phyloP scores from a whole-genome alignment of 495 filamentous ascomycete genomes.

The Xylaria grammica region DNA sequence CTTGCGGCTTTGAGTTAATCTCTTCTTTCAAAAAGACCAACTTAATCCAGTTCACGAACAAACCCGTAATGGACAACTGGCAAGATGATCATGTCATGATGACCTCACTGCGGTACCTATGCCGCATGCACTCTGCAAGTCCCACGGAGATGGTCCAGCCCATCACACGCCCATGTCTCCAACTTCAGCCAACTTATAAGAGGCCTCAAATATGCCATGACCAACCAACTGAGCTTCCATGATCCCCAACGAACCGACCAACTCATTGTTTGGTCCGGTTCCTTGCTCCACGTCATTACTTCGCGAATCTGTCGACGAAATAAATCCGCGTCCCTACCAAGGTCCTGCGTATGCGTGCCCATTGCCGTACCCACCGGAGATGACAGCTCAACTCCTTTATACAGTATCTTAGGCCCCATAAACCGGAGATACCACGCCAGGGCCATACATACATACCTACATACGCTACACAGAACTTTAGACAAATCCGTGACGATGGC shows the following conservation, averaged over 20 bases:
- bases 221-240: background rate
- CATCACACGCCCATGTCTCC: conserved; percentile 7
- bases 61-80: background rate
- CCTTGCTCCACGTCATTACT: background rate
- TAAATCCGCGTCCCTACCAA: background rate
- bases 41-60: background rate
- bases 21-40: background rate
- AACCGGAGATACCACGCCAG: background rate
- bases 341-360: background rate
- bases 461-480: background rate
- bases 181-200: conserved; percentile 1
- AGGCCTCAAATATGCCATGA: conserved; percentile 6
- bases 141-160: background rate
- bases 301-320: conserved; percentile 9
- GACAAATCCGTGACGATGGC: background rate
- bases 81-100: background rate
- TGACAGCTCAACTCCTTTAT: too few species aligned
- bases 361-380: background rate
- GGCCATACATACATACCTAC: background rate
- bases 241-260: conserved; percentile 7
- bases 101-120: background rate
- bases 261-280: background rate
- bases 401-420: too few species aligned
- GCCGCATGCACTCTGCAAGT: conserved; percentile 5
- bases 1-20: background rate